Base-by-base conservation (phyloP, 1,139 yeast genomes). In the Candida tetrigidarum region DNA sequence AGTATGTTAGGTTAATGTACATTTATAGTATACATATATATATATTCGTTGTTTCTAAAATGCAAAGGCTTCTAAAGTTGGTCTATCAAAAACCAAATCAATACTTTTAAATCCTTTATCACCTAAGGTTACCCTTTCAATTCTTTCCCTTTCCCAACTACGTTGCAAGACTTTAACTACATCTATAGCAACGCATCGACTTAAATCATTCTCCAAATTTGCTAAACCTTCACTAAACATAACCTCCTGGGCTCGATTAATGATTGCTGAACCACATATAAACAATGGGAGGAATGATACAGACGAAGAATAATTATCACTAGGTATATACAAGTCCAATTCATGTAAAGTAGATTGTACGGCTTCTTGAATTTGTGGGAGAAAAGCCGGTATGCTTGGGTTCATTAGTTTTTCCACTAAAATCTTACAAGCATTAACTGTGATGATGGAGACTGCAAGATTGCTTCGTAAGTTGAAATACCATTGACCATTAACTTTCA, bases 1-100 rank as follows among this genome's bases (percentile, higher is more conserved):
- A 86, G 96, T 52, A 49, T 49, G 47, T 34, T 48, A n/a, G 50
- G 50, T 26, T 47, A 30, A 23, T n/a, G n/a, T n/a, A n/a, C n/a
- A n/a, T n/a, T n/a, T n/a, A n/a, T n/a, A n/a, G n/a, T n/a, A 39
- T 37, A 16, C 4, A 10, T 25, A 10, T 25, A 10, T 25, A 12
- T 25, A 9, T 32, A n/a, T 20, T 18, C 4, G 4, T 32, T 18
- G 27, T n/a, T 1, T 19, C 29, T 33, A 47, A 15, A 48, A 48
- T 12, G 48, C 42, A 15, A 48, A 33, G 39, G 39, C 43, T 32
- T 48, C 51, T 7, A 48, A 38, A 2, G 44, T 45, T 7, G 37
- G 37, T 33, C 51, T 36, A 42, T 48, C 51, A 37, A 48, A 48
- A 3, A 48, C 30, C 22, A 46, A 36, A 42, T 48, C 48, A 34